phyloP scores from a whole-genome alignment of 306 rosid genomes.

The Gillenia trifoliata region DNA sequence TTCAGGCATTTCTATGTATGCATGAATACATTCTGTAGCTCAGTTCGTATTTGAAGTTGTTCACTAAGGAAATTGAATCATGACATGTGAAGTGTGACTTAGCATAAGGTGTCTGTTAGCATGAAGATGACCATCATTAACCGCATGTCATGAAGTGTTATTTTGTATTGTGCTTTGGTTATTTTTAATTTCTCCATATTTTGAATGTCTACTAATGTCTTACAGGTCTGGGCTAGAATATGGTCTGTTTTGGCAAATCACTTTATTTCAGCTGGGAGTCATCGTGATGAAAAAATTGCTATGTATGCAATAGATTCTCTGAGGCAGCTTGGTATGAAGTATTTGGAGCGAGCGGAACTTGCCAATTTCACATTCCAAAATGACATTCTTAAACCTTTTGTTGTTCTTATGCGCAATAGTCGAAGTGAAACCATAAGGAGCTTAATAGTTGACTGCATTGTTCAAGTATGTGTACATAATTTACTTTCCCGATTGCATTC shows the following conservation, averaged over 20 bases:
- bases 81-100: background rate
- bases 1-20: background rate
- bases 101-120: background rate
- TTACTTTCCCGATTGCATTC: constrained; percentile 4
- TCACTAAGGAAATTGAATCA: background rate
- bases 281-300: constrained; percentile 90
- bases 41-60: background rate
- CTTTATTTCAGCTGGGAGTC: constrained; percentile 97
- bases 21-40: background rate
- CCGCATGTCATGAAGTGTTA: background rate
- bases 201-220: constrained; percentile 22
- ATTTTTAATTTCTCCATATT: background rate
- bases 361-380: constrained; percentile 97
- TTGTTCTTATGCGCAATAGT: constrained; percentile 98
- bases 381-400: constrained; percentile 98
- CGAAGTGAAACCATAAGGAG: constrained; percentile 87
- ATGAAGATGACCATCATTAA: background rate
- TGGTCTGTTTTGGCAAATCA: constrained; percentile 97
- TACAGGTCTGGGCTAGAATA: constrained; percentile 99
- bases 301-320: constrained; percentile 98
- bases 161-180: background rate
- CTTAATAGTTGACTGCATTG: constrained; percentile 96
- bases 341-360: constrained; percentile 94
- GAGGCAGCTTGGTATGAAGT: constrained; percentile 96
- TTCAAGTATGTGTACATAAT: constrained; percentile 57